Percentiles rank a stretch among this genome's conserved stretches.
Conservation (phyloP, 495 filamentous ascomycete species). For the Monascus purpureus region DNA sequence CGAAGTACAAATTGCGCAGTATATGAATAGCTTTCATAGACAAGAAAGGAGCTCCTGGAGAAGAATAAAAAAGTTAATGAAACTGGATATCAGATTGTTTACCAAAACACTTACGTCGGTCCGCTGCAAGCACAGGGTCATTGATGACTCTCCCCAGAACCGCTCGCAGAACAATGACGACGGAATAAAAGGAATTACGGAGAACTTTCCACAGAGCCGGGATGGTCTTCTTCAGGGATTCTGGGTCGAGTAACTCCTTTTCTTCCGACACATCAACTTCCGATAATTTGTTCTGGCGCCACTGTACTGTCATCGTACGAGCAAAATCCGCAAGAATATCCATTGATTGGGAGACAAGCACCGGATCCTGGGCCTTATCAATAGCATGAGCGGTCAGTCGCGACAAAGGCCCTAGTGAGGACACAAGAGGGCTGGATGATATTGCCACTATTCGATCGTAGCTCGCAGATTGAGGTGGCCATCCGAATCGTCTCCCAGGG, state of each 20-base stretch:
- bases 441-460: slow-evolving; percentile 42
- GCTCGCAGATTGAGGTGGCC: slow-evolving; percentile 49
- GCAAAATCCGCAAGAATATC: slow-evolving; percentile 61
- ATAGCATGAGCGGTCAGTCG: slow-evolving; percentile 60
- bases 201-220: slow-evolving; percentile 71
- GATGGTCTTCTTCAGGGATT: slow-evolving; percentile 55
- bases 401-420: slow-evolving; percentile 66
- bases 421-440: slow-evolving; percentile 53
- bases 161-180: slow-evolving; percentile 62
- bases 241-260: slow-evolving; percentile 46
- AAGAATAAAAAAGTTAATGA: slow-evolving; percentile 3
- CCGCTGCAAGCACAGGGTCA: slow-evolving; percentile 37
- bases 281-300: slow-evolving; percentile 74
- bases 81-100: not conserved
- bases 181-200: slow-evolving; percentile 64
- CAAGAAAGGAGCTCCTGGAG: slow-evolving; percentile 46
- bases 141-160: slow-evolving; percentile 54
- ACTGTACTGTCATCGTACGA: slow-evolving; percentile 57
- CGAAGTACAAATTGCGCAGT: slow-evolving; percentile 75
- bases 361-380: slow-evolving; percentile 46
- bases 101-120: slow-evolving; percentile 31
- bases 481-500: slow-evolving; percentile 51
- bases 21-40: slow-evolving; percentile 65
- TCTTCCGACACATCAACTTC: slow-evolving; percentile 73
- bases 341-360: slow-evolving; percentile 49